Evolutionary conservation across 2,329 filamentous ascomycete species (phyloP), one percentile per base, ranked within the genome.

Genomic region (Pyrenochaeta sp.): DNA sequence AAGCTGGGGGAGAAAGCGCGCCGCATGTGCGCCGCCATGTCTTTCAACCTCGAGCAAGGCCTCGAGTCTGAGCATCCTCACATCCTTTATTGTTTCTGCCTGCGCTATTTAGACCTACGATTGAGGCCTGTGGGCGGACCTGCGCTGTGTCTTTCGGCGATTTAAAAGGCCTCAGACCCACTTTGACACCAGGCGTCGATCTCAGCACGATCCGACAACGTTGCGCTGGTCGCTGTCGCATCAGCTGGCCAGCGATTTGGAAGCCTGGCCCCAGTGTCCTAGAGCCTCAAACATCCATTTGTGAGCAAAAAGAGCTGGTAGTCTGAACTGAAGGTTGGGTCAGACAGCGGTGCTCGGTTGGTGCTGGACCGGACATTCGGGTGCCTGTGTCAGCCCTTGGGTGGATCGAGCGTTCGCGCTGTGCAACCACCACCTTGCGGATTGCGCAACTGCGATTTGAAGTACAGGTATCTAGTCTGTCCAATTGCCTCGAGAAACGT

Each of bases 341-440:
- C 43, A 45, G 20, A 36, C 7, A 21, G 36, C 15, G 12, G 31
- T 20, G 14, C 31, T 20, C 17, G 15, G 20, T n/a, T 41, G 43
- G 15, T 29, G 23, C 32, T 23, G 31, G 44, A 35, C 37, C 27
- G 23, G 27, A 43, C 49, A 32, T 21, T 36, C 46, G 51, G 43
- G 43, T 35, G 39, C 39, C 46, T 48, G 37, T 43, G 30, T 42
- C 44, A 37, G 48, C 42, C 45, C 43, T 45, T 55, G 35, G n/a
- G 44, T 45, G 54, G 44, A 36, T 45, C 40, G 46, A 40, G 42
- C 44, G 44, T 31, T 18, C 30, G 40, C 46, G 46, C 46, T 7
- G 54, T 57, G 50, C 36, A 54, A 54, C 50, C 17, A 21, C 36
- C 7, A 39, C 36, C 3, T 20, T 15, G 7, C 17, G 36, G 21